A percentile compares a stretch with the other conserved stretches of the same genome.
phyloP scores from a whole-genome alignment of 176 grass and related monocot species.

The Zoysia japonica region DNA sequence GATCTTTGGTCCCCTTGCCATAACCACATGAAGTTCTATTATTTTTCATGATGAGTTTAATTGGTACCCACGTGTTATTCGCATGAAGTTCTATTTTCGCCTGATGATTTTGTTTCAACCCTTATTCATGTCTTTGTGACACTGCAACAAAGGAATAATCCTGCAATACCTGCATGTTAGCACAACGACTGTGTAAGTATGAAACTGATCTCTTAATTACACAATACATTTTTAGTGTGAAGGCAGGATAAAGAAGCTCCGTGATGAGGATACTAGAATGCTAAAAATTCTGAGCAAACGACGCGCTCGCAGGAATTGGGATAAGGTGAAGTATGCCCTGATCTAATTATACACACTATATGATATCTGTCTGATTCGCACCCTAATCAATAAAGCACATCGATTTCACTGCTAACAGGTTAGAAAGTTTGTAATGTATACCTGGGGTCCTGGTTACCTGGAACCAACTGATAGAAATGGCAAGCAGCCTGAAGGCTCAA shows the following conservation, averaged over 20 bases:
- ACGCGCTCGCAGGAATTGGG: constrained; percentile 76
- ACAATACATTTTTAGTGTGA: constrained; percentile 56
- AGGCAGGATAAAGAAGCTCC: constrained; percentile 73
- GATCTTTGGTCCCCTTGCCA: neutral
- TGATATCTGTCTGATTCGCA: constrained; percentile 4
- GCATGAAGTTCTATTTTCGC: neutral
- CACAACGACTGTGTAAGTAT: neutral
- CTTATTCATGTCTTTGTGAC: neutral
- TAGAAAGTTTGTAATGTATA: constrained; percentile 97
- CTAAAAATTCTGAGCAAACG: constrained; percentile 59
- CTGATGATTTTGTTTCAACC: neutral
- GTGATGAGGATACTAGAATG: constrained; percentile 70
- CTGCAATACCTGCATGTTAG: neutral
- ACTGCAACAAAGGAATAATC: constrained; percentile 12
- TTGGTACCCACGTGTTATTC: neutral
- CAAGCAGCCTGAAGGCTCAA: constrained; percentile 49
- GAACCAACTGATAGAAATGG: constrained; percentile 59
- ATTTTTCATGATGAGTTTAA: neutral
- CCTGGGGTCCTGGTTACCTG: constrained; percentile 76
- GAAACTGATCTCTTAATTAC: constrained; percentile 11
- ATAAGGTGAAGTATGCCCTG: constrained; percentile 70
- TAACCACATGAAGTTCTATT: neutral
- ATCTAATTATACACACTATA: constrained; percentile 4
- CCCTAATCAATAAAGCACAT: constrained; percentile 14
- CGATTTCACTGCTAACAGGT: constrained; percentile 45